Evolutionary conservation across 768 basidiomycete species (phyloP).

Genomic region (Tricholoma terreum): DNA sequence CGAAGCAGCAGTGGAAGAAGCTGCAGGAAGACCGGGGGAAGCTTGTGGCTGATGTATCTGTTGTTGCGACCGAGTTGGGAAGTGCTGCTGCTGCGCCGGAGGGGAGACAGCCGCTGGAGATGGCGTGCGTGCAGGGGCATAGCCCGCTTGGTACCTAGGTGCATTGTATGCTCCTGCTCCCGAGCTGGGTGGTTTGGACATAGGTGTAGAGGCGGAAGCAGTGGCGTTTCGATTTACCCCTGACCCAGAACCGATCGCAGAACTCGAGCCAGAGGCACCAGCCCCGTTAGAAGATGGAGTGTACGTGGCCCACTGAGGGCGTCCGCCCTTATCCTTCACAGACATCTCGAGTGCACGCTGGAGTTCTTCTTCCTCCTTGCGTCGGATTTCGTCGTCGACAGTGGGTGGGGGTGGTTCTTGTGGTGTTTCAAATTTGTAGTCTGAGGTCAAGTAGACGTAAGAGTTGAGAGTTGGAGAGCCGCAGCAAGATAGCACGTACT

Average conservation of each 20-base stretch:
- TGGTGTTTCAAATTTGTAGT: constrained; percentile 66
- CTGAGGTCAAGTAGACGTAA: constrained; percentile 32
- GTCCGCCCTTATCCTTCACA: constrained; percentile 88
- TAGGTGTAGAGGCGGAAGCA: constrained; percentile 15
- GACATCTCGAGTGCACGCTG: constrained; percentile 90
- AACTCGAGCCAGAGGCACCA: constrained; percentile 22
- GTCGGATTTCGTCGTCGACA: constrained; percentile 74
- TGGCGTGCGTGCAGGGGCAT: constrained; percentile 55
- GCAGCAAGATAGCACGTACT: constrained; percentile 42
- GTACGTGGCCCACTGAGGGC: constrained; percentile 51
- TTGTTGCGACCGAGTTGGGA: constrained; percentile 17
- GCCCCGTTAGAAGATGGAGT: constrained; percentile 27
- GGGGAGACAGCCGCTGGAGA: constrained; percentile 30
- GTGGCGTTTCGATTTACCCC: constrained; percentile 6
- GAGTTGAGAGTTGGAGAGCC: constrained; percentile 1
- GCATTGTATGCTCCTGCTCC: constrained; percentile 22
- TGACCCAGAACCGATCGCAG: constrained; percentile 13
- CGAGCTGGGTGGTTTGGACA: constrained; percentile 11
- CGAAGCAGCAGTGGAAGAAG: constrained; percentile 16
- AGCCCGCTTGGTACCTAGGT: constrained; percentile 48
- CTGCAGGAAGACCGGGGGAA: constrained; percentile 8
- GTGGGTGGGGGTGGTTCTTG: constrained; percentile 64
- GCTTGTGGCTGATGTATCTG: constrained; percentile 18
- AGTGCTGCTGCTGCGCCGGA: constrained; percentile 22
- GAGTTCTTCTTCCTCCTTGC: constrained; percentile 92